These are phyloP conservation scores for Pezicula rhizophila DNA, from an alignment of 2,329 filamentous ascomycete genomes.

Conservation along the genomic window DNA sequence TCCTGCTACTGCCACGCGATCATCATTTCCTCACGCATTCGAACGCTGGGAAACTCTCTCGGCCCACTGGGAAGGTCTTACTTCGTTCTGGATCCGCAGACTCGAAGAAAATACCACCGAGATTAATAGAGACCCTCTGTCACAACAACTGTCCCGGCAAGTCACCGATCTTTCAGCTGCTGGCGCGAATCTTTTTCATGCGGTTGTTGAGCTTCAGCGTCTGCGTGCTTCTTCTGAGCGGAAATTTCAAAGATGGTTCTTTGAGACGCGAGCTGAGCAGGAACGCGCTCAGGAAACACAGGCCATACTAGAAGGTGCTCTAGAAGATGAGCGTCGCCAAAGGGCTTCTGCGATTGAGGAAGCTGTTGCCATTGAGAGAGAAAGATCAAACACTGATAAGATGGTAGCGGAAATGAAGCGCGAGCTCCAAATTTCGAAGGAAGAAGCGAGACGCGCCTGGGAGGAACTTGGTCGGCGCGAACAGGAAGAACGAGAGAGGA, in stretches of 20 bases:
- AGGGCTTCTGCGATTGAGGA: slow-evolving; percentile 62
- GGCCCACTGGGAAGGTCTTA: slow-evolving; percentile 96
- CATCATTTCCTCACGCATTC: slow-evolving; percentile 90
- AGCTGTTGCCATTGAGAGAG: slow-evolving; percentile 60
- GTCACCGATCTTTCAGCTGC: slow-evolving; percentile 96
- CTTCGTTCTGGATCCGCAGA: slow-evolving; percentile 92
- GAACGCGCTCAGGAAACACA: slow-evolving; percentile 80
- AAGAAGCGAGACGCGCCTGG: slow-evolving; percentile 92
- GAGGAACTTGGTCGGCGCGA: slow-evolving; percentile 91
- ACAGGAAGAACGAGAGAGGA: slow-evolving; percentile 86
- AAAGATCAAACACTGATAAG: slow-evolving; percentile 66
- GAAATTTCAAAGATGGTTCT: slow-evolving; percentile 98
- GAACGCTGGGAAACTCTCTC: slow-evolving; percentile 96
- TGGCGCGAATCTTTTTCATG: slow-evolving; percentile 94
- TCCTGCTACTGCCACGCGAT: slow-evolving; percentile 37
- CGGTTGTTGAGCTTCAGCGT: slow-evolving; percentile 91
- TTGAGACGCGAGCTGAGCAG: slow-evolving; percentile 83
- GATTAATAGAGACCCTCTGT: slow-evolving; percentile 73
- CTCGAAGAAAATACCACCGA: slow-evolving; percentile 87
- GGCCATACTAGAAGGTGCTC: slow-evolving; percentile 67
- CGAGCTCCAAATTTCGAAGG: slow-evolving; percentile 89
- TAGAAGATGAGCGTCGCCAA: slow-evolving; percentile 69
- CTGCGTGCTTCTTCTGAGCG: slow-evolving; percentile 91
- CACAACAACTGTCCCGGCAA: slow-evolving; percentile 83
- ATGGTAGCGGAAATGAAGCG: slow-evolving; percentile 85